These are phyloP conservation scores for Funneliformis caledonium DNA, from an alignment of 371 early-diverging fungal genomes.

Conservation along the genomic window DNA sequence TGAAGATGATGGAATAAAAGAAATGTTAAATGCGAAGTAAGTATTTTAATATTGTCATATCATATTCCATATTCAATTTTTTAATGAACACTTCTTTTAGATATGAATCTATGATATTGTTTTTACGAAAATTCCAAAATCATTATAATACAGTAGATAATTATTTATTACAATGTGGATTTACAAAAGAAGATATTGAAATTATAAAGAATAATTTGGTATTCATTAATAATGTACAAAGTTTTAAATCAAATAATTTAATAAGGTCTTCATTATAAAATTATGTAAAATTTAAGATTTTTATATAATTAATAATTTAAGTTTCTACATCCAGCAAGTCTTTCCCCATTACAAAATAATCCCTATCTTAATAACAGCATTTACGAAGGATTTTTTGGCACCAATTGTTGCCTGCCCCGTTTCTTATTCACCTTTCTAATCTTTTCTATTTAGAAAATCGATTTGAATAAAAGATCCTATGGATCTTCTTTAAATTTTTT, in stretches of 20 bases:
- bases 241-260: not conserved
- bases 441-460: no score
- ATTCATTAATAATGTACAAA: not conserved
- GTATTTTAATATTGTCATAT: not conserved
- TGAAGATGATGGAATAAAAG: not conserved
- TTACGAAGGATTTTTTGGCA: no score
- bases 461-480: no score
- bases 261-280: not conserved
- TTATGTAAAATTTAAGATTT: no score
- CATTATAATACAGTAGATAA: not conserved
- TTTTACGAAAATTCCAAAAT: not conserved
- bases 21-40: not conserved
- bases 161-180: constrained; percentile 2
- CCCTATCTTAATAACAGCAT: no score
- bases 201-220: constrained; percentile 2
- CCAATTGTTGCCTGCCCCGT: no score
- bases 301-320: no score
- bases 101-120: not conserved
- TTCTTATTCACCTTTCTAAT: no score
- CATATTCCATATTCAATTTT: not conserved
- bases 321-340: no score
- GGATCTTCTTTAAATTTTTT: no score
- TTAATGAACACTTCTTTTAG: not conserved
- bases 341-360: no score
- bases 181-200: not conserved